Evolutionary conservation across 176 grass and related monocot genomes (phyloP), one percentile per base, ranked within the genome.

Genomic region (Ensete glaucum): DNA sequence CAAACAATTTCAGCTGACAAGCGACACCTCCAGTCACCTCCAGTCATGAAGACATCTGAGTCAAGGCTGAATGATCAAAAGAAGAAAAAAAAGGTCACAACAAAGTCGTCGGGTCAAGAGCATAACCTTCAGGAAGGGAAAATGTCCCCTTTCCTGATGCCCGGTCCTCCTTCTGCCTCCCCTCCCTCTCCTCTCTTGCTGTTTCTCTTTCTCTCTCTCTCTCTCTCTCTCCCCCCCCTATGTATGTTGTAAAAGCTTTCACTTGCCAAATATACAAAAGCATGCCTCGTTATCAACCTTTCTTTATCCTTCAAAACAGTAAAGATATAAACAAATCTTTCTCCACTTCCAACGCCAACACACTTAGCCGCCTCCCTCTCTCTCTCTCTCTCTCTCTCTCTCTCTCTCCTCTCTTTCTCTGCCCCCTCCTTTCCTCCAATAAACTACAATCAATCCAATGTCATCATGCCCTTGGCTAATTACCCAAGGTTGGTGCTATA

Each of bases 91-190:
- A 50, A 69, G 50, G 15, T 49, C 14, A 9, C 19, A 69, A 51
- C 67, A 49, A 22, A 50, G 48, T 52, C 48, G 65, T 48, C 25
- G 24, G 9, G 7, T 20, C 51, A 62, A 25, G 62, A 72, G 69
- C 43, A 52, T 72, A 76, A 77, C 82, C 79, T 63, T 80, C 43
- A 76, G 50, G 64, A 80, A 70, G 49, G 77, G 77, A 70, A 70
- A 53, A 70, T 79, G 77, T 57, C 27, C 10, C 54, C 52, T 71
- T 50, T 80, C 62, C 76, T 66, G 58, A 60, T 80, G 48, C 71
- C 63, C 52, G 48, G 82, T 74, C 12, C n/a, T 54, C 50, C 11
- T 54, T 11, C 71, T 55, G 51, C 71, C 24, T 25, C 71, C 52
- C 13, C 21, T 25, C 20, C 51, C 6, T 15, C 19, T 20, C 13